Evolutionary conservation across 164 flowering plant species (phyloP).

Genomic region (Nelumbo lutea): DNA sequence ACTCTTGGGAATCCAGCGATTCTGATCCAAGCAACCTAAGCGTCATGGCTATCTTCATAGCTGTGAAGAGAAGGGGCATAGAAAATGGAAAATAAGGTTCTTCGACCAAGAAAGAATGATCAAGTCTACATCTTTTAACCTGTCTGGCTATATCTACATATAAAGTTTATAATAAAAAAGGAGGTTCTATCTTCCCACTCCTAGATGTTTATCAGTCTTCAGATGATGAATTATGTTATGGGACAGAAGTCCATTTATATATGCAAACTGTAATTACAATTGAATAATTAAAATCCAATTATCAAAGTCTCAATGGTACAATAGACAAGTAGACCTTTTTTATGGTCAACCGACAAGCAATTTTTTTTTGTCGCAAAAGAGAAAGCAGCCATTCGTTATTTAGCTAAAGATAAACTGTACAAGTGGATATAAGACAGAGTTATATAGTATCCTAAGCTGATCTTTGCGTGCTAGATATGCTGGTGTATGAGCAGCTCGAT

Average conservation of each 20-base stretch:
- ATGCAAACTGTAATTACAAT: not conserved
- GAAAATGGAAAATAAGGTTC: conserved; percentile 9
- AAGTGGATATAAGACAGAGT: too few species aligned
- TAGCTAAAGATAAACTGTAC: too few species aligned
- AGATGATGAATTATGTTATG: not conserved
- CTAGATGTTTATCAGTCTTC: not conserved
- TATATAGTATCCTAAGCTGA: too few species aligned
- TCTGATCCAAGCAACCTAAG: conserved; percentile 62
- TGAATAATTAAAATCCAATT: not conserved
- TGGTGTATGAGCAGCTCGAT: too few species aligned
- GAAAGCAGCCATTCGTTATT: too few species aligned
- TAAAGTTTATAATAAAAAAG: not conserved
- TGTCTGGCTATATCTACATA: not conserved
- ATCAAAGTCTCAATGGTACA: not conserved
- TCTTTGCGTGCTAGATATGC: too few species aligned
- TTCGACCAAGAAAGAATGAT: not conserved
- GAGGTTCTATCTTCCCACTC: not conserved
- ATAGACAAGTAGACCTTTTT: not conserved
- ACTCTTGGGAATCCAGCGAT: conserved; percentile 77
- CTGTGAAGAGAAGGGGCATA: conserved; percentile 15
- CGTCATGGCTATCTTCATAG: conserved; percentile 69
- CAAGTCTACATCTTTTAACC: not conserved
- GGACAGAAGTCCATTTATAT: not conserved
- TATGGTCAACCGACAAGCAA: too few species aligned
- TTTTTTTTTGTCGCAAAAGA: too few species aligned